phyloP scores from a whole-genome alignment of 768 basidiomycete genomes.

The Panus rudis region DNA sequence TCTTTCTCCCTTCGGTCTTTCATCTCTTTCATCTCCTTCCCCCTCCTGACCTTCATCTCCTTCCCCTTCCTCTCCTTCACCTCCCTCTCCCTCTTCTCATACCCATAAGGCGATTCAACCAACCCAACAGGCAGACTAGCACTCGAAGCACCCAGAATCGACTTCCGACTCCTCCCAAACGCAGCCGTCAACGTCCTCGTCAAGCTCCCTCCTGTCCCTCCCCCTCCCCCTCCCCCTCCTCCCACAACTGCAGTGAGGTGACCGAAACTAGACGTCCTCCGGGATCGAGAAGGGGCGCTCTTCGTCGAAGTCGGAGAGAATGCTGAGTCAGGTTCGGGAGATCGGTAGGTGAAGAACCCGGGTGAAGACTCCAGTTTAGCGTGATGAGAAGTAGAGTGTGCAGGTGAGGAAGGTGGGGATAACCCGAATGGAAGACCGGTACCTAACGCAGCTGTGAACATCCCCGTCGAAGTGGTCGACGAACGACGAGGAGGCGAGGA shows the following conservation, averaged over 20 bases:
- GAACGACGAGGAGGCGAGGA: background rate
- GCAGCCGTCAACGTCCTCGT: conserved; percentile 1
- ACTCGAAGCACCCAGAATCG: background rate
- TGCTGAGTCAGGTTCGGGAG: too few species aligned
- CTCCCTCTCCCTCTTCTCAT: too few species aligned
- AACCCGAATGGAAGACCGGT: conserved; percentile 21
- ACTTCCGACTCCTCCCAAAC: conserved; percentile 3
- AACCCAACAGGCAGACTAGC: background rate
- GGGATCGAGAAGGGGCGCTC: too few species aligned
- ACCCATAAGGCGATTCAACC: too few species aligned
- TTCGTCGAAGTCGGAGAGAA: too few species aligned
- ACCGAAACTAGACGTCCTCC: too few species aligned
- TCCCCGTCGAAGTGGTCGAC: conserved; percentile 7
- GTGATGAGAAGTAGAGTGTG: conserved; percentile 1
- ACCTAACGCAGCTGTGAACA: conserved; percentile 24
- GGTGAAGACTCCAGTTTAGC: background rate
- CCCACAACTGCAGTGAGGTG: too few species aligned
- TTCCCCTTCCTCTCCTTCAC: conserved; percentile 1
- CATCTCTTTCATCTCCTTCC: conserved; percentile 1
- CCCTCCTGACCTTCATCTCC: conserved; percentile 5
- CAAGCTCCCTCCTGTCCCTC: too few species aligned
- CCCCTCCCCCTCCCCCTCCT: background rate
- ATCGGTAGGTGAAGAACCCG: background rate
- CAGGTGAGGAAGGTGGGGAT: conserved; percentile 6
- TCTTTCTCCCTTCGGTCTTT: background rate